Conservation (phyloP, 371 early-diverging fungal genomes). For the Polyrhizophydium stewartii region DNA sequence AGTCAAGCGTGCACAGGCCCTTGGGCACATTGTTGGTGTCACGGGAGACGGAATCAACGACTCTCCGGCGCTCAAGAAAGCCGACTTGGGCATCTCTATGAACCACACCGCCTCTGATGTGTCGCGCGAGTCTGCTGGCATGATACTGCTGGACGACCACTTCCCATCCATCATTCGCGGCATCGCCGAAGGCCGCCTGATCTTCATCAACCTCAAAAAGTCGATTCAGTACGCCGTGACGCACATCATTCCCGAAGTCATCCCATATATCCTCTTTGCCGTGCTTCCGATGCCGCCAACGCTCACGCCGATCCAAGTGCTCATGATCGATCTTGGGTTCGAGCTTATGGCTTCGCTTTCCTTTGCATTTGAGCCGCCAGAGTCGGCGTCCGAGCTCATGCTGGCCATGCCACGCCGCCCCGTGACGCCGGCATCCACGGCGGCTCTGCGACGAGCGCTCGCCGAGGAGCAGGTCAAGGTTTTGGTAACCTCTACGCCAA, state of each 20-base stretch:
- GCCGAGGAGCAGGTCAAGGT: constrained; percentile 14
- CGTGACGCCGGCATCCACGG: constrained; percentile 68
- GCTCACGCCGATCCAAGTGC: constrained; percentile 75
- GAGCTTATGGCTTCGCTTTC: constrained; percentile 83
- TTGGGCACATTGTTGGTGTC: constrained; percentile 90
- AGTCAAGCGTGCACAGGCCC: constrained; percentile 72
- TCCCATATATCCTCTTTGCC: constrained; percentile 77
- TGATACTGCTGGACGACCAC: constrained; percentile 95
- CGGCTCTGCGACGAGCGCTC: constrained; percentile 27
- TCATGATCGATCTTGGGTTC: constrained; percentile 91
- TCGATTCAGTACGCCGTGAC: constrained; percentile 87
- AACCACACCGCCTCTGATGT: constrained; percentile 92
- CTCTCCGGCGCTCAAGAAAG: constrained; percentile 91
- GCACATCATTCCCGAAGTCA: constrained; percentile 71
- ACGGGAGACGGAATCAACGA: constrained; percentile 95
- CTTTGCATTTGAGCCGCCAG: constrained; percentile 92
- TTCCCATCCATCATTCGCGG: constrained; percentile 85
- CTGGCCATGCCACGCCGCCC: constrained; percentile 84
- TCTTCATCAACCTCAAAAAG: constrained; percentile 94
- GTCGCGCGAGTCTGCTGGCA: constrained; percentile 94
- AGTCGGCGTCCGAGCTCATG: constrained; percentile 76
- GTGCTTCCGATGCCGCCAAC: constrained; percentile 86
- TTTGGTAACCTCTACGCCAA: constrained; percentile 3
- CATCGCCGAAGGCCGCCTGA: constrained; percentile 91
- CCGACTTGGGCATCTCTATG: constrained; percentile 97